A percentile compares a stretch with the other conserved stretches of the same genome.
These are phyloP conservation scores for Chlorella sp. DNA, from an alignment of 139 green algal genomes.

Conservation along the genomic window DNA sequence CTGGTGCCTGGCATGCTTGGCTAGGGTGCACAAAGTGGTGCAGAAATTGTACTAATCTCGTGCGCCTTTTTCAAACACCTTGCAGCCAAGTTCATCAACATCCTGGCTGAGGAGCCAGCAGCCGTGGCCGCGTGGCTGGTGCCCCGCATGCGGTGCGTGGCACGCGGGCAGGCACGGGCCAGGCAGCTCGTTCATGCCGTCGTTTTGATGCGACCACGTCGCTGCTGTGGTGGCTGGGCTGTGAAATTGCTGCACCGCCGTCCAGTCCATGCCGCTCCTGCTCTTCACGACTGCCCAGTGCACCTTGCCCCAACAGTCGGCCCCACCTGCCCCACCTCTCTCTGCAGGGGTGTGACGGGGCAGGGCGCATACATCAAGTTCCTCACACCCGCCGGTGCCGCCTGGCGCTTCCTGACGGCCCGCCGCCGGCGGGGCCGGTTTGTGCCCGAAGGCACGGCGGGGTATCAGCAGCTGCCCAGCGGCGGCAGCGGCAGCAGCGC, in stretches of 20 bases:
- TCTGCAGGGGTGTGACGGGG: conserved; percentile 42
- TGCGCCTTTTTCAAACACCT: neutral
- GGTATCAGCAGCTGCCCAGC: neutral
- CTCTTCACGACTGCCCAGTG: neutral
- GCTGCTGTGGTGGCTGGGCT: neutral
- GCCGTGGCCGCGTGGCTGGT: conserved; percentile 53
- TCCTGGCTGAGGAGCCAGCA: conserved; percentile 48
- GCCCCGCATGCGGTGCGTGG: conserved; percentile 43
- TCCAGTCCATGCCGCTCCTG: neutral
- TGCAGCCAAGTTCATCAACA: conserved; percentile 54
- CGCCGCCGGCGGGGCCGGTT: conserved; percentile 29
- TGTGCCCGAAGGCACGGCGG: conserved; percentile 14
- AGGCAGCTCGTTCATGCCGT: too few relatives aligned
- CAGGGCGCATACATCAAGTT: conserved; percentile 50
- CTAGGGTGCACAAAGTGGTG: neutral
- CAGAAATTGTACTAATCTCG: neutral
- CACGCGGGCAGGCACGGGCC: neutral
- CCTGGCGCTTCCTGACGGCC: conserved; percentile 37
- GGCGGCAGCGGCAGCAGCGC: neutral
- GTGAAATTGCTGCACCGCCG: neutral
- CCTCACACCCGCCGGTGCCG: conserved; percentile 27
- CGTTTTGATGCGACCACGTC: too few relatives aligned
- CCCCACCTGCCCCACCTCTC: neutral
- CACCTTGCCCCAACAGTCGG: neutral
- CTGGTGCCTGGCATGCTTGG: neutral